A percentile compares a stretch with the other conserved stretches of the same genome.
Conservation (phyloP, 2,329 filamentous ascomycete species). For the Penicillium sp. region DNA sequence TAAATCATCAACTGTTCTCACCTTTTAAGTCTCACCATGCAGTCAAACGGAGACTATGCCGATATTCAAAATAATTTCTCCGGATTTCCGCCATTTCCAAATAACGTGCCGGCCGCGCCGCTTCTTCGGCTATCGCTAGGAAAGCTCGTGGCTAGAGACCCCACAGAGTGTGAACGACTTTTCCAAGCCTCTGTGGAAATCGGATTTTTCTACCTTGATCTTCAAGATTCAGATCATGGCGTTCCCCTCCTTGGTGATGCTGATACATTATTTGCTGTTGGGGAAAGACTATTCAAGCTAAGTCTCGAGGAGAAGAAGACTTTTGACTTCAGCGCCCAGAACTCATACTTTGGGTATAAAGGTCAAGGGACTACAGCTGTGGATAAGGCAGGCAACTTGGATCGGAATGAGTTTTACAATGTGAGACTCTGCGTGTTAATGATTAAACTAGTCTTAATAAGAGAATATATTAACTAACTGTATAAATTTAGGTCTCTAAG, state of each 20-base stretch:
- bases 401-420: conserved; percentile 58
- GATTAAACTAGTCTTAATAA: neutral
- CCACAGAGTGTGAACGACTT: conserved; percentile 36
- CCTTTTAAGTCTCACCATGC: neutral
- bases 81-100: conserved; percentile 42
- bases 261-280: conserved; percentile 48
- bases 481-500: conserved; percentile 45
- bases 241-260: conserved; percentile 44
- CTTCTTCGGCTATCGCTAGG: conserved; percentile 43
- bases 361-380: conserved; percentile 48
- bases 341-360: conserved; percentile 56
- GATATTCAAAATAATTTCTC: conserved; percentile 22
- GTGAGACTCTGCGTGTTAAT: conserved; percentile 26
- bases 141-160: conserved; percentile 39
- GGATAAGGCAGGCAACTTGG: conserved; percentile 49
- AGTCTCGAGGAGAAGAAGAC: conserved; percentile 52
- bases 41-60: neutral
- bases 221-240: conserved; percentile 40
- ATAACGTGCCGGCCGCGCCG: conserved; percentile 44
- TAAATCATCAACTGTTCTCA: neutral
- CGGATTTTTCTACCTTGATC: conserved; percentile 59
- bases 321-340: conserved; percentile 53
- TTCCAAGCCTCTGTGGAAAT: conserved; percentile 46
- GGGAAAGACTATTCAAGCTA: conserved; percentile 49
- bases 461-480: neutral